Conservation (phyloP, 2,329 filamentous ascomycete genomes). For the Fusarium ramigenum region DNA sequence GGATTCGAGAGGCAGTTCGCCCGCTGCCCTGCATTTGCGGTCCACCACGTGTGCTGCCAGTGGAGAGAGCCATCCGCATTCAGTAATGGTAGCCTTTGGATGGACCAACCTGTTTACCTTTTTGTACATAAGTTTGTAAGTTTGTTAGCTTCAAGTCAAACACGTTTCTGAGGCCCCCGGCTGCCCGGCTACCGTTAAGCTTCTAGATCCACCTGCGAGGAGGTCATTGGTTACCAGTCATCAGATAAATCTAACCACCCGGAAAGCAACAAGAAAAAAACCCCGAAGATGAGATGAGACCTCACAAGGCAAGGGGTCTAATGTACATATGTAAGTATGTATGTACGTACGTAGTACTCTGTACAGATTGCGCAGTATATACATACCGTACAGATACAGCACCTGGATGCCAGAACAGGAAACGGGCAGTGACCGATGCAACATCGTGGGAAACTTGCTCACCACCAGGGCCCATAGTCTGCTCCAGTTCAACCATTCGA, state of each 20-base stretch:
- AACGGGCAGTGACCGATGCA: conserved; percentile 27
- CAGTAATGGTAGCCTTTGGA: conserved; percentile 2
- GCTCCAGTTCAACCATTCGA: conserved; percentile 36
- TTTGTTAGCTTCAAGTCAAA: conserved; percentile 6
- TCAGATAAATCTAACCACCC: neutral
- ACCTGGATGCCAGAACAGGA: conserved; percentile 21
- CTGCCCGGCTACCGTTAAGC: conserved; percentile 1
- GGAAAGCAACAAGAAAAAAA: conserved; percentile 12
- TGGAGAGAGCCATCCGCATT: conserved; percentile 6
- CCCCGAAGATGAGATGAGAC: neutral
- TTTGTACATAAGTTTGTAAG: neutral
- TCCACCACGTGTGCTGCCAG: conserved; percentile 40
- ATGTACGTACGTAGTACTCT: neutral
- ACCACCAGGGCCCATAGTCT: conserved; percentile 14
- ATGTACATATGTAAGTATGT: neutral
- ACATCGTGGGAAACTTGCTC: conserved; percentile 8
- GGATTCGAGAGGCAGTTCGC: conserved; percentile 40
- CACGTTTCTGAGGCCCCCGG: conserved; percentile 16
- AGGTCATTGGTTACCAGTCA: neutral
- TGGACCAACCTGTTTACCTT: neutral
- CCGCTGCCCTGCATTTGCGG: conserved; percentile 39
- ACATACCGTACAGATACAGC: neutral
- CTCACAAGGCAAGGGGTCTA: conserved; percentile 3
- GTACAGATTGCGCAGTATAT: neutral
- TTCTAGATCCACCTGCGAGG: conserved; percentile 1